Evolutionary conservation across 129 eudicot species (phyloP).

Genomic region (Centrapalus pauciflorus): DNA sequence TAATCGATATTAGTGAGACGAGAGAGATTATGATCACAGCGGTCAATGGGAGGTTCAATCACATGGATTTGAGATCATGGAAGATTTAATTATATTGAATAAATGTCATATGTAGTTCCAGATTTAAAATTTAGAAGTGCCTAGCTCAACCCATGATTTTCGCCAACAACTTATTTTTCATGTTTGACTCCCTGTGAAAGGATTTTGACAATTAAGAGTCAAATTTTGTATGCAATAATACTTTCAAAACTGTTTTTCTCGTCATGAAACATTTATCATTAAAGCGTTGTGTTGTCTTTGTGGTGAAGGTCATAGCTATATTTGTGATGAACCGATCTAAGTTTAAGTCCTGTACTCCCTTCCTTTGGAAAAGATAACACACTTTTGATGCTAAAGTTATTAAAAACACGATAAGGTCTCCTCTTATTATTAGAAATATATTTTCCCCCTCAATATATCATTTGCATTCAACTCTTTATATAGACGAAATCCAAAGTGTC

Average conservation of each 20-base stretch:
- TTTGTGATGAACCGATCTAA: not conserved
- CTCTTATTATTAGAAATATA: too few relatives aligned
- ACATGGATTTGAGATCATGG: not conserved
- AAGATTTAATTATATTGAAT: not conserved
- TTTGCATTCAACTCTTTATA: too few relatives aligned
- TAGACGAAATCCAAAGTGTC: too few relatives aligned
- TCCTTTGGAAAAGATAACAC: not conserved
- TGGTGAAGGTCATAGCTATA: not conserved
- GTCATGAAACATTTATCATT: not conserved
- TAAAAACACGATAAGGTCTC: not conserved
- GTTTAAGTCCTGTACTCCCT: not conserved
- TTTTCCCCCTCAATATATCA: too few relatives aligned
- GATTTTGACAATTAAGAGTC: not conserved
- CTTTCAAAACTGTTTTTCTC: not conserved
- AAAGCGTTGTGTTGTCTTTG: not conserved
- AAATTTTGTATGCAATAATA: not conserved
- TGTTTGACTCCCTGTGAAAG: not conserved
- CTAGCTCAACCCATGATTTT: not conserved
- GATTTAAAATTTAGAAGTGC: not conserved
- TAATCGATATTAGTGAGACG: not conserved
- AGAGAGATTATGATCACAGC: not conserved
- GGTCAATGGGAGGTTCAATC: constrained; percentile 3
- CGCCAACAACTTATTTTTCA: not conserved
- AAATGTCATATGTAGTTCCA: not conserved
- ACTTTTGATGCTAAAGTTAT: not conserved